Conservation (phyloP, 805 yeast species). For the Brettanomyces custersianus region DNA sequence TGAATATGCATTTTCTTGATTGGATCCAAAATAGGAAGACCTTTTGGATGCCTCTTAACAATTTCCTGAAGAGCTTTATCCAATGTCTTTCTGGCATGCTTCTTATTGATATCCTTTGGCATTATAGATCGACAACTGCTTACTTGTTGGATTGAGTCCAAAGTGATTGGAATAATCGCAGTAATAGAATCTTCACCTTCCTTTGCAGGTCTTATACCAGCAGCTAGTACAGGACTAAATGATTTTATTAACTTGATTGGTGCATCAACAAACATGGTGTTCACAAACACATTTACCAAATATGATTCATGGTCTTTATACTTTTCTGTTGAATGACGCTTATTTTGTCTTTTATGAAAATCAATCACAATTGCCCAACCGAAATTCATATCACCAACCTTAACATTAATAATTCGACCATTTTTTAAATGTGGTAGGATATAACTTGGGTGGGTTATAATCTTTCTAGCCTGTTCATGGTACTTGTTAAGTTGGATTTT, state of each 20-base stretch:
- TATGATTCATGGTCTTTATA: slow-evolving; percentile 85
- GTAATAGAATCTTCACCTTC: slow-evolving; percentile 63
- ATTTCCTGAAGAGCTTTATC: slow-evolving; percentile 74
- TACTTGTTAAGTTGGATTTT: slow-evolving; percentile 64
- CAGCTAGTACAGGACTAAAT: slow-evolving; percentile 69
- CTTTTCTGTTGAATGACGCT: slow-evolving; percentile 45
- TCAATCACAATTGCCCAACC: slow-evolving; percentile 95
- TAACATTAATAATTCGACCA: slow-evolving; percentile 74
- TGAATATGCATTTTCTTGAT: slow-evolving; percentile 81
- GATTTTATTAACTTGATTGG: slow-evolving; percentile 78
- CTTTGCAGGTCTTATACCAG: slow-evolving; percentile 79
- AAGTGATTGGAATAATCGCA: slow-evolving; percentile 78
- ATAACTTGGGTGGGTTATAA: slow-evolving; percentile 87
- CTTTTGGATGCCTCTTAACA: slow-evolving; percentile 77
- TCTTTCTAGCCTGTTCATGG: slow-evolving; percentile 66
- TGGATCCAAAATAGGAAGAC: slow-evolving; percentile 88
- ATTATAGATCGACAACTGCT: slow-evolving; percentile 75
- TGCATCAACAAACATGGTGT: slow-evolving; percentile 69
- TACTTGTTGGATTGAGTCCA: slow-evolving; percentile 63
- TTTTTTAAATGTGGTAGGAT: slow-evolving; percentile 75
- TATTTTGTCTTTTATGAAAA: slow-evolving; percentile 40
- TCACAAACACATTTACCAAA: slow-evolving; percentile 76
- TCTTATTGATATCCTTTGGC: slow-evolving; percentile 65
- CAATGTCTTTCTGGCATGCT: slow-evolving; percentile 48
- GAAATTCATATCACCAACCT: slow-evolving; percentile 55